Conservation (phyloP, 2,329 filamentous ascomycete genomes). For the Sclerotinia trifoliorum region DNA sequence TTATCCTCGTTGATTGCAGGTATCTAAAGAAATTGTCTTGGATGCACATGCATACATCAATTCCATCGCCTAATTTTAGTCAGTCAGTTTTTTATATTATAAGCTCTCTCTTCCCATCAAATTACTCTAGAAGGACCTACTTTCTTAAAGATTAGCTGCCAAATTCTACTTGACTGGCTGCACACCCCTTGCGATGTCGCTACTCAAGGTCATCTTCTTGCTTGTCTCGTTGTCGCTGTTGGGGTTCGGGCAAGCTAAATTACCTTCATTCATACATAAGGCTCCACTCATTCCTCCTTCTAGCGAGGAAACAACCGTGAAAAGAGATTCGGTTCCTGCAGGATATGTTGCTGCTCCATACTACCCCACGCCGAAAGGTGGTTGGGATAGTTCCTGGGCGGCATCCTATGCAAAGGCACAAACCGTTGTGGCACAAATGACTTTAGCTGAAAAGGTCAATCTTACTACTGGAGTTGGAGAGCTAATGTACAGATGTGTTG, state of each 20-base stretch:
- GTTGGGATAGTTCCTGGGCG: slow-evolving; percentile 56
- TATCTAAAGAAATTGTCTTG: slow-evolving; percentile 5
- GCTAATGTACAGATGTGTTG: slow-evolving; percentile 70
- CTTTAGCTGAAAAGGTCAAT: slow-evolving; percentile 77
- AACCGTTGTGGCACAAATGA: slow-evolving; percentile 70
- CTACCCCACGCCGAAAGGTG: slow-evolving; percentile 50
- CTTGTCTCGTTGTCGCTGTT: slow-evolving; percentile 13
- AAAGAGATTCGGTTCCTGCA: slow-evolving; percentile 26
- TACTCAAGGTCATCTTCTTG: slow-evolving; percentile 11
- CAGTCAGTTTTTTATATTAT: slow-evolving; percentile 11
- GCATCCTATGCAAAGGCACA: slow-evolving; percentile 70
- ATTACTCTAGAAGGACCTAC: not conserved
- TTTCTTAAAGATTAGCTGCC: not conserved
- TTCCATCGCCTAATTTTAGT: not conserved
- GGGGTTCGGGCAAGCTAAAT: slow-evolving; percentile 1
- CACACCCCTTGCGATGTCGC: not conserved
- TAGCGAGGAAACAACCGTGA: not conserved
- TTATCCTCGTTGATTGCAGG: not conserved
- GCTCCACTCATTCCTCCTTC: not conserved
- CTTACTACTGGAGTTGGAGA: slow-evolving; percentile 70
- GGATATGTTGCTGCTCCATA: slow-evolving; percentile 36
- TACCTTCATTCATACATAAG: slow-evolving; percentile 14
- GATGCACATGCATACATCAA: not conserved
- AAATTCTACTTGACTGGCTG: not conserved
- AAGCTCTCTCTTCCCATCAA: not conserved